Evolutionary conservation across 202 grass and related monocot genomes (phyloP), one percentile per base, ranked within the genome.

Genomic region (Tripidium arundinaceum): DNA sequence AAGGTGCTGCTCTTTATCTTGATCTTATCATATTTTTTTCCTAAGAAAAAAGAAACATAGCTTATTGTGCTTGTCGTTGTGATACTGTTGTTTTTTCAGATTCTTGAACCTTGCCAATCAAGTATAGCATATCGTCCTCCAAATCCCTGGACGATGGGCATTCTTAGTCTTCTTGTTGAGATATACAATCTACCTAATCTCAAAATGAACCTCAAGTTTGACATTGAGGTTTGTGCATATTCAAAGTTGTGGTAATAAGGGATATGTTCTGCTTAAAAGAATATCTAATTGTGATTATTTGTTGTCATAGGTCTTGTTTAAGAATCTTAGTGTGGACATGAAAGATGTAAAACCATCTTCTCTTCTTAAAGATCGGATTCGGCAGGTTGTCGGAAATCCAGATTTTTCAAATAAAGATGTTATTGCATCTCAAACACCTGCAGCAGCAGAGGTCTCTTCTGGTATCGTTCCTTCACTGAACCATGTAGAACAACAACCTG

Each of bases 161-260:
- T 97, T 66, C 88, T 97, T 77, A 89, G 88, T 75, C 84, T 97
- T 81, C 93, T 97, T 70, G 67, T 76, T 66, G 93, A 97, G 81
- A 97, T 97, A 26, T 97, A 97, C 78, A 93, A 91, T 78, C 84
- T 87, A 61, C 93, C 90, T 68, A 97, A 97, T 72, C 93, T 97
- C 75, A 97, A 97, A 86, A 97, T 97, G 90, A 97, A 97, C 76
- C 79, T 97, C 60, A 97, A 88, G 80, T 97, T 97, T 86, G 93
- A 97, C 37, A 97, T 97, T 67, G 93, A 97, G 93, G 93, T 97
- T 46, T 27, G n/a, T n/a, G n/a, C n/a, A n/a, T n/a, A n/a, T n/a
- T n/a, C n/a, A n/a, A n/a, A n/a, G n/a, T n/a, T n/a, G n/a, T n/a
- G n/a, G n/a, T n/a, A n/a, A n/a, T n/a, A n/a, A n/a, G n/a, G n/a